These are phyloP conservation scores for Glycine tomentella DNA, from an alignment of 306 rosid species.

Conservation along the genomic window DNA sequence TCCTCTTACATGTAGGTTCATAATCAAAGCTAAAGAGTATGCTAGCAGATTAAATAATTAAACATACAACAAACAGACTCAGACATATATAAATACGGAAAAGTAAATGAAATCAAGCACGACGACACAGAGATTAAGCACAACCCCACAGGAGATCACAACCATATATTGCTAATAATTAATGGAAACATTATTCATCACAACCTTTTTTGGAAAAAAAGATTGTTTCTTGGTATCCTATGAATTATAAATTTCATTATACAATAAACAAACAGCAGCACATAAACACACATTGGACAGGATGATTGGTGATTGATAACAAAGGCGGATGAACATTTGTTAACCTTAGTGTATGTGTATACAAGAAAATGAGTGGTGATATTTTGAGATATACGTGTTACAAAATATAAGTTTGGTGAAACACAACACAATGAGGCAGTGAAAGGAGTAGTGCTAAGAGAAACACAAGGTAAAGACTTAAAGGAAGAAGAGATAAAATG, in stretches of 20 bases:
- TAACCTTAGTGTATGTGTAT: constrained; percentile 48
- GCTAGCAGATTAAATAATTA: constrained; percentile 6
- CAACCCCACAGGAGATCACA: constrained; percentile 40
- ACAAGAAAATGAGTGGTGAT: constrained; percentile 58
- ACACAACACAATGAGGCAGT: constrained; percentile 38
- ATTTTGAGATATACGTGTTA: constrained; percentile 47
- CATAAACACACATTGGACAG: constrained; percentile 34
- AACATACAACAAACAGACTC: constrained; percentile 34
- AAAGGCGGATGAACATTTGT: constrained; percentile 46
- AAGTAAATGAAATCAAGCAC: constrained; percentile 14
- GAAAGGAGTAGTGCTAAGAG: background rate
- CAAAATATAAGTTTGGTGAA: constrained; percentile 35
- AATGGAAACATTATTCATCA: constrained; percentile 39
- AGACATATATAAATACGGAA: constrained; percentile 10
- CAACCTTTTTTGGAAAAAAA: background rate
- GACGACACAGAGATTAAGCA: constrained; percentile 37
- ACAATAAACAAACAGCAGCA: background rate
- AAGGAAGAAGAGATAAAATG: constrained; percentile 11
- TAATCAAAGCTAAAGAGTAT: constrained; percentile 38
- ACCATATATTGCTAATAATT: constrained; percentile 38
- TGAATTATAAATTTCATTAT: constrained; percentile 4
- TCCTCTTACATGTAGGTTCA: constrained; percentile 45
- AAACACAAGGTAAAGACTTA: background rate
- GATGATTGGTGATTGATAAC: constrained; percentile 31
- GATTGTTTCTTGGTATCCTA: constrained; percentile 44